These are phyloP conservation scores for Beauveria varroae DNA, from an alignment of 2,329 filamentous ascomycete species.

Conservation along the genomic window DNA sequence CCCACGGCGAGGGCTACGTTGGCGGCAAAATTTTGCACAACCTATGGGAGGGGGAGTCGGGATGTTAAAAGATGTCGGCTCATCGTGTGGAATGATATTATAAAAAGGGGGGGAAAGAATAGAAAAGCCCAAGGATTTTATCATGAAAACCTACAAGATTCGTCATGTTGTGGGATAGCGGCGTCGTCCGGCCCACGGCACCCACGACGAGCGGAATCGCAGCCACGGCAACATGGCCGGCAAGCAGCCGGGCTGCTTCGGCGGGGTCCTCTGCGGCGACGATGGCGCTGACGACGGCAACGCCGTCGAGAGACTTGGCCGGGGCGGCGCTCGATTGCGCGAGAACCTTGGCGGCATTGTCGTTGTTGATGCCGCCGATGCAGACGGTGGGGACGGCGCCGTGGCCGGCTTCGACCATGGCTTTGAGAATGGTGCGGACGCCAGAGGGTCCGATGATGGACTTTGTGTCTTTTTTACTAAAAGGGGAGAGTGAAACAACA, in stretches of 20 bases:
- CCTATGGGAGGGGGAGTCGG: slow-evolving; percentile 17
- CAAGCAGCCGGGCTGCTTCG: slow-evolving; percentile 52
- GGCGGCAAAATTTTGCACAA: slow-evolving; percentile 91
- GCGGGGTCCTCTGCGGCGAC: slow-evolving; percentile 64
- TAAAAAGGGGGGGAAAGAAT: not conserved
- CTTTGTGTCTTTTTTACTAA: slow-evolving; percentile 75
- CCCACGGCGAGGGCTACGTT: slow-evolving; percentile 82
- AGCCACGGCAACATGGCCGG: slow-evolving; percentile 40
- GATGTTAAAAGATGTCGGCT: too few relatives aligned
- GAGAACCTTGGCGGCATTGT: slow-evolving; percentile 67
- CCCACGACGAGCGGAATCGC: slow-evolving; percentile 43
- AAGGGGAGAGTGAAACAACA: too few relatives aligned
- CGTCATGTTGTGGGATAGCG: slow-evolving; percentile 93
- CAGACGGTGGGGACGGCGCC: slow-evolving; percentile 58
- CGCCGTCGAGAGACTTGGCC: slow-evolving; percentile 62
- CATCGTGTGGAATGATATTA: too few relatives aligned
- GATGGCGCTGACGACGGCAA: slow-evolving; percentile 86
- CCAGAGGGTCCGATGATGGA: slow-evolving; percentile 49
- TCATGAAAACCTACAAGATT: slow-evolving; percentile 57
- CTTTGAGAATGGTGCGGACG: slow-evolving; percentile 43
- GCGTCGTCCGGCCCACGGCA: slow-evolving; percentile 54
- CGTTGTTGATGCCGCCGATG: slow-evolving; percentile 79
- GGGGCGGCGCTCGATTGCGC: slow-evolving; percentile 52
- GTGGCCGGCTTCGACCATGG: slow-evolving; percentile 44
- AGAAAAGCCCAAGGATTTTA: not conserved